Conservation (phyloP, 108 stramenopile species). For the Stephanodiscus triporus region DNA sequence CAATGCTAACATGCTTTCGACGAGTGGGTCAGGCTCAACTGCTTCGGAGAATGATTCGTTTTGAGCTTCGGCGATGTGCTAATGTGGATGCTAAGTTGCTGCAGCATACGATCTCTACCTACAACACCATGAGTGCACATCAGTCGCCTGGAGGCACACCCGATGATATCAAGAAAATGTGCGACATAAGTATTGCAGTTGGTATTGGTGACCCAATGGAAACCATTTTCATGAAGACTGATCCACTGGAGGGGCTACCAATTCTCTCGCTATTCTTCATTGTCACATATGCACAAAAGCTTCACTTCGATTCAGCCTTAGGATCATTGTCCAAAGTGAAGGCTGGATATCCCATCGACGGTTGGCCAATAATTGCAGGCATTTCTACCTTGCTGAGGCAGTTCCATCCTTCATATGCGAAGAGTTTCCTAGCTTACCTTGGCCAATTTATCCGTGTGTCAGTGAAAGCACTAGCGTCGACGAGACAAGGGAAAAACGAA, state of each 20-base stretch:
- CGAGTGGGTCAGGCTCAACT: conserved; percentile 69
- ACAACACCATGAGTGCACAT: conserved; percentile 37
- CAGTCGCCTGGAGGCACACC: conserved; percentile 7
- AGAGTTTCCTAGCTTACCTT: conserved; percentile 52
- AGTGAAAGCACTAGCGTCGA: conserved; percentile 23
- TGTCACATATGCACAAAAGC: conserved; percentile 43
- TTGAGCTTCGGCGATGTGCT: conserved; percentile 47
- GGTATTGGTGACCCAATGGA: conserved; percentile 59
- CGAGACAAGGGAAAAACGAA: conserved; percentile 34
- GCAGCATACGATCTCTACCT: conserved; percentile 30
- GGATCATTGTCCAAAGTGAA: conserved; percentile 49
- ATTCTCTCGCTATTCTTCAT: conserved; percentile 52
- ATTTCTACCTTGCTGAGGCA: conserved; percentile 57
- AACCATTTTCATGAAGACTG: conserved; percentile 57
- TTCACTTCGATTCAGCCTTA: conserved; percentile 51
- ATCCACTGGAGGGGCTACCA: conserved; percentile 58
- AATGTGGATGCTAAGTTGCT: conserved; percentile 56
- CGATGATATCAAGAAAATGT: conserved; percentile 32
- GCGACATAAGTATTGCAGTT: conserved; percentile 46
- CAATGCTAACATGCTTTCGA: conserved; percentile 56
- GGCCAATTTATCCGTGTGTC: conserved; percentile 61
- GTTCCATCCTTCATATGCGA: conserved; percentile 58
- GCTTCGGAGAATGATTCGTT: conserved; percentile 48
- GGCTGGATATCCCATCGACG: conserved; percentile 53
- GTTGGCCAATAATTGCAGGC: conserved; percentile 60